These are phyloP conservation scores for Rutstroemia sydowiana DNA, from an alignment of 2,329 filamentous ascomycete genomes.

Conservation along the genomic window DNA sequence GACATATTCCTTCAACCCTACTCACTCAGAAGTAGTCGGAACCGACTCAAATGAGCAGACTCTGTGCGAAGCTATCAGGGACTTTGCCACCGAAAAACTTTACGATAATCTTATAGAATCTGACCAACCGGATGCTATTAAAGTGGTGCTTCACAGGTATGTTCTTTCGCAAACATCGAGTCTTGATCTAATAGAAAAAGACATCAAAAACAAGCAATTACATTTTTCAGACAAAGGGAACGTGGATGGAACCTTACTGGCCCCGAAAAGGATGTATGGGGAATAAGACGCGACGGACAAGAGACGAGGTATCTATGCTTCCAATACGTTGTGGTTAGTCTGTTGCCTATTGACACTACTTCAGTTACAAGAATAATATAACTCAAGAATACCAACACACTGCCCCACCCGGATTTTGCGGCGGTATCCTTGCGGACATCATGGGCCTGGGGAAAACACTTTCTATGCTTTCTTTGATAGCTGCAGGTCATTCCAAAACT, in stretches of 20 bases:
- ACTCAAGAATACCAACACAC: background rate
- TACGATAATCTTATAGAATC: too few relatives aligned
- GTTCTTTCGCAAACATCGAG: too few relatives aligned
- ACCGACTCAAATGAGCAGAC: too few relatives aligned
- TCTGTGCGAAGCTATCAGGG: too few relatives aligned
- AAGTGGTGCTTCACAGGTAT: too few relatives aligned
- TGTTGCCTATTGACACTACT: background rate
- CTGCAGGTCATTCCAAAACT: too few relatives aligned
- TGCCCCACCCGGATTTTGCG: constrained; percentile 29
- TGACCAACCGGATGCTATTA: too few relatives aligned
- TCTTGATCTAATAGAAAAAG: too few relatives aligned
- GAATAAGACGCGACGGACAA: too few relatives aligned
- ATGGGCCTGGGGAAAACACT: constrained; percentile 87
- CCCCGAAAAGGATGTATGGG: background rate
- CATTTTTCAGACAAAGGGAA: background rate
- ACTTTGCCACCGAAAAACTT: too few relatives aligned
- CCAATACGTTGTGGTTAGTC: background rate
- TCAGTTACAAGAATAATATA: background rate
- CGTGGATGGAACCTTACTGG: background rate
- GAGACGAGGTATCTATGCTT: background rate
- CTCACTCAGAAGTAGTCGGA: too few relatives aligned
- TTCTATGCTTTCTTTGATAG: constrained; percentile 61
- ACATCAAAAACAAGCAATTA: background rate
- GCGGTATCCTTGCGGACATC: constrained; percentile 82
- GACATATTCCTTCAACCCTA: too few relatives aligned